Evolutionary conservation across 2,329 filamentous ascomycete genomes (phyloP), one percentile per base, ranked within the genome.

Genomic region (Sclerotinia glacialis): DNA sequence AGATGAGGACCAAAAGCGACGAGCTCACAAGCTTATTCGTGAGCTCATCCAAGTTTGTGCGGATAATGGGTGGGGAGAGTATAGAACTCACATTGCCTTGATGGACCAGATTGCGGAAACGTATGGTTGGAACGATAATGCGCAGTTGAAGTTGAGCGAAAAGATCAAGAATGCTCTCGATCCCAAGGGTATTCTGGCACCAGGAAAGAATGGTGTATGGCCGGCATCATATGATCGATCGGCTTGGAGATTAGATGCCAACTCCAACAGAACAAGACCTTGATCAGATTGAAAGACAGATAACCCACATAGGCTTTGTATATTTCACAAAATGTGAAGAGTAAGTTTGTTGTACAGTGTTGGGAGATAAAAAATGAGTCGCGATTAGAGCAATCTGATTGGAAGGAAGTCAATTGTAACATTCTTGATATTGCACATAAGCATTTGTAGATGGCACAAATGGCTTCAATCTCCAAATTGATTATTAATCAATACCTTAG

Each of bases 181-280:
- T 74, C 80, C 80, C 1, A 81, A 81, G 67, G 80, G 80, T 0
- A 82, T 83, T 63, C 68, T 82, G 58, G 78, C 79, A 8, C 80
- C 80, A 2, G 81, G 81, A 0, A 79, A 79, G 68, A 80, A 79
- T 67, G 80, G 80, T 2, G 70, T 73, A 34, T 72, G 72, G 72
- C 70, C 70, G 0, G 65, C 44, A 23, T 47, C 40, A n/a, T 72
- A 71, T 67, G 34, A 67, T 55, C 44, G 47, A 23, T 55, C 55
- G 28, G 62, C 42, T 12, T 67, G 54, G 66, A 65, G 46, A 23
- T 59, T 67, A 40, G 58, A 65, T 52, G 34, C 26, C 14, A 34
- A 42, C 50, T 64, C 40, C 26, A 34, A 37, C 16, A 60, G 21
- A 49, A 49, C 58, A 26, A 60, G 58, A 60, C 12, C 58, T 23